phyloP scores from a whole-genome alignment of 805 yeast species.

The Pichia insulana region DNA sequence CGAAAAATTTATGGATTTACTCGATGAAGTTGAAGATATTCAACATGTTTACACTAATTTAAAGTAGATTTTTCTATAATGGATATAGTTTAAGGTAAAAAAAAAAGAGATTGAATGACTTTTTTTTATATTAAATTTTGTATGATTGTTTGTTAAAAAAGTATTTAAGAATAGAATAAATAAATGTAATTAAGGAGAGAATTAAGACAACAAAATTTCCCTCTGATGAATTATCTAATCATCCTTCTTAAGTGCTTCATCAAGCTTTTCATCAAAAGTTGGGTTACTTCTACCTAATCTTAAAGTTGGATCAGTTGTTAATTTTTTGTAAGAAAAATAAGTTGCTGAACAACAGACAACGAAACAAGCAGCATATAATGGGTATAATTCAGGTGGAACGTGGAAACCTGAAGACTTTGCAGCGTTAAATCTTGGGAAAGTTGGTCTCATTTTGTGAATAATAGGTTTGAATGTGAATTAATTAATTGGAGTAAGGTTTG shows the following conservation, averaged over 20 bases:
- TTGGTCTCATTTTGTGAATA: slow-evolving; percentile 36
- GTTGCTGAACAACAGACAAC: slow-evolving; percentile 41
- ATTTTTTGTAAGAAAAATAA: slow-evolving; percentile 44
- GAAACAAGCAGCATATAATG: slow-evolving; percentile 49
- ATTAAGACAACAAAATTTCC: too few species aligned
- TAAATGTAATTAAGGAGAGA: background rate
- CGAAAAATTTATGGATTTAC: slow-evolving; percentile 46
- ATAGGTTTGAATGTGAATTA: too few species aligned
- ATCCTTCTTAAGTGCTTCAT: slow-evolving; percentile 27
- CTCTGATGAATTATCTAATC: slow-evolving; percentile 14
- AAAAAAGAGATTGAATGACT: too few species aligned
- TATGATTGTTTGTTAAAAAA: too few species aligned
- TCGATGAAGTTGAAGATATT: slow-evolving; percentile 81
- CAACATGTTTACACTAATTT: slow-evolving; percentile 70
- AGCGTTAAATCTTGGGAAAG: slow-evolving; percentile 31
- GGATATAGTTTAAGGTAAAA: too few species aligned
- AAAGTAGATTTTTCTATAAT: slow-evolving; percentile 30
- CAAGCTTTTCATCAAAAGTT: slow-evolving; percentile 28
- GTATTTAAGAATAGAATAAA: background rate
- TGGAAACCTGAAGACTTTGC: slow-evolving; percentile 16
- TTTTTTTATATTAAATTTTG: background rate
- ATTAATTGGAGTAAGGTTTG: too few species aligned
- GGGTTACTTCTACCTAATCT: slow-evolving; percentile 44
- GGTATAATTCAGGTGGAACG: slow-evolving; percentile 50
- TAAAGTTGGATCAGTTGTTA: slow-evolving; percentile 39